Conservation (phyloP, 2,329 filamentous ascomycete genomes). For the Pochonia chlamydosporia region DNA sequence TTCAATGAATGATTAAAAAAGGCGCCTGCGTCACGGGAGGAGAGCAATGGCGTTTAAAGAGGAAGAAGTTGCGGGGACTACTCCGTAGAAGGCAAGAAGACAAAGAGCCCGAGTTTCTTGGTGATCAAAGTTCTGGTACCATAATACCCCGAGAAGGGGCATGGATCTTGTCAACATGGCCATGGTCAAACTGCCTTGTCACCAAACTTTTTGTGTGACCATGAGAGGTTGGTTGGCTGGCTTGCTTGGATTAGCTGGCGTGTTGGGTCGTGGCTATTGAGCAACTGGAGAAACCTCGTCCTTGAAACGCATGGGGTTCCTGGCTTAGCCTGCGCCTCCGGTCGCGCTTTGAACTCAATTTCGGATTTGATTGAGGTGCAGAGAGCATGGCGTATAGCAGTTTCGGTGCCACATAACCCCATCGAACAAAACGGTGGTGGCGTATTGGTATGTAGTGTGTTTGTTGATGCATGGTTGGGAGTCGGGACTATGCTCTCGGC, state of each 20-base stretch:
- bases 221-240: neutral
- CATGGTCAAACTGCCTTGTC: neutral
- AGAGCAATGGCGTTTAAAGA: neutral
- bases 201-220: neutral
- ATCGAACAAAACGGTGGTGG: too few species aligned
- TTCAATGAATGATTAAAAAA: neutral
- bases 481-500: too few species aligned
- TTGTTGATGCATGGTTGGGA: too few species aligned
- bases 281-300: constrained; percentile 3
- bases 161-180: neutral
- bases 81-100: neutral
- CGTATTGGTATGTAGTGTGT: too few species aligned
- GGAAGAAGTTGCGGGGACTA: neutral
- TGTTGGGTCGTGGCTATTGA: neutral
- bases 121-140: neutral
- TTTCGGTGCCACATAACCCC: too few species aligned
- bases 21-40: neutral
- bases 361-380: neutral
- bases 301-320: constrained; percentile 5
- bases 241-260: neutral
- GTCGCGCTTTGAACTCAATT: constrained; percentile 1
- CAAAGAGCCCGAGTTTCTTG: neutral
- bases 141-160: neutral
- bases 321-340: constrained; percentile 2
- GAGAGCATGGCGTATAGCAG: too few species aligned